Evolutionary conservation across 2,329 filamentous ascomycete species (phyloP).

Genomic region (Neopestalotiopsis sp.): DNA sequence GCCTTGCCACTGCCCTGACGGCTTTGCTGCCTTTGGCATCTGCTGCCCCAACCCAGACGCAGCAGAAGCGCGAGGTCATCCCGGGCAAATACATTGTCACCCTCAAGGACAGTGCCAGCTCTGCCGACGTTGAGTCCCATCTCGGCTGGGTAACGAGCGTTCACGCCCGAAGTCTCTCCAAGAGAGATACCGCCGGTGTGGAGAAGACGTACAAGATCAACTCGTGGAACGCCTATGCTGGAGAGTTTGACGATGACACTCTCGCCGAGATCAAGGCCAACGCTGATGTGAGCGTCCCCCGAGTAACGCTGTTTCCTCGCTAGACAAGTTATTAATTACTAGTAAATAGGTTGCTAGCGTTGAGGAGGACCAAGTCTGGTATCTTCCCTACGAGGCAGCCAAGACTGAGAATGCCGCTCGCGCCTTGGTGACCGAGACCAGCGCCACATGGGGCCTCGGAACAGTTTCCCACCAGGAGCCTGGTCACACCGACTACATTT

Average conservation of each 20-base stretch:
- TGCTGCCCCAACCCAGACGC: constrained; percentile 29
- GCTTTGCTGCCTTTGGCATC: constrained; percentile 35
- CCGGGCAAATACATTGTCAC: constrained; percentile 39
- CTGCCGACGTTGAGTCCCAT: constrained; percentile 39
- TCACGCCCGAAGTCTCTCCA: constrained; percentile 41
- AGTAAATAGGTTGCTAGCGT: constrained; percentile 33
- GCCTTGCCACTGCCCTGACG: constrained; percentile 35
- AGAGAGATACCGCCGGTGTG: constrained; percentile 42
- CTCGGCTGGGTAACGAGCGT: constrained; percentile 41
- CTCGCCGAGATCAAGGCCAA: constrained; percentile 44
- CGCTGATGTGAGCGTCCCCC: constrained; percentile 34
- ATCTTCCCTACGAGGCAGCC: constrained; percentile 31
- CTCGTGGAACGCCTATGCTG: constrained; percentile 47
- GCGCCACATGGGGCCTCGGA: constrained; percentile 50
- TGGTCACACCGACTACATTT: constrained; percentile 44
- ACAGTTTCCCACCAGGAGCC: constrained; percentile 47
- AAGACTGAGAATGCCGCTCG: constrained; percentile 26
- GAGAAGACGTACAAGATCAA: constrained; percentile 49
- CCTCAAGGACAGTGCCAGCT: constrained; percentile 35
- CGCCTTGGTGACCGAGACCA: constrained; percentile 38
- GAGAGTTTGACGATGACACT: constrained; percentile 49
- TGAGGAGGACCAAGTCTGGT: constrained; percentile 37
- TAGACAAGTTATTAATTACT: constrained; percentile 19
- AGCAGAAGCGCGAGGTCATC: constrained; percentile 32
- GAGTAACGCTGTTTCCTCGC: background rate